Base-by-base conservation (phyloP, 2,329 filamentous ascomycete genomes). In the Xylaria sp. region DNA sequence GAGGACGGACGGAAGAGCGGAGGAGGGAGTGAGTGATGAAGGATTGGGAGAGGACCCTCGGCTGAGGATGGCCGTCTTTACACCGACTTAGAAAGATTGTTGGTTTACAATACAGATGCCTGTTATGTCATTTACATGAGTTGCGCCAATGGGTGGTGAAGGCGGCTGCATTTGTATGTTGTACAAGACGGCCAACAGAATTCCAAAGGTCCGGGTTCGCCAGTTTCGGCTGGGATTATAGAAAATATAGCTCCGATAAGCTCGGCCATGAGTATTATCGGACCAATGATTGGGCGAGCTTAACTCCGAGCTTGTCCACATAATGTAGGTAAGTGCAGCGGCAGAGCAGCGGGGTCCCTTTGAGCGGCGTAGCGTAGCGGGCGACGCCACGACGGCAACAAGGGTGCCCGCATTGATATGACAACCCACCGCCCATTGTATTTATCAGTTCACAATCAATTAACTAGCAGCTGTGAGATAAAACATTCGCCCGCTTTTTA, bases 161-260 rank as follows among this genome's bases (percentile, higher is more conserved):
- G 8, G 25, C 12, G 28, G 39, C 53, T 59, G 50, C 48, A 63
- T 25, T 36, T 53, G 28, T 59, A 55, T 58, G 36, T 30, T 53
- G 25, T 60, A 56, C 25, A 28, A 67, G 32, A 56, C 18, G 23
- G n/a, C 60, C 60, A 67, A 67, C 56, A 50, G 43, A 4, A 23
- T 13, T 34, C 48, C 10, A 12, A 30, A 39, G n/a, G 30, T 32
- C 58, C 39, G 46, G 55, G 32, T 52, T 20, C 25, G 45, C 45
- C 39, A 18, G 39, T 23, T 23, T 43, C 30, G 43, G 43, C 59
- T 65, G 64, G 61, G 58, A 65, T 60, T 23, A 45, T 36, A 36
- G 30, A 4, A 34, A 34, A 41, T 34, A 62, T 71, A 76, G 70
- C 70, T 75, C 72, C 74, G 74, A 76, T 73, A 74, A 74, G 63